Base-by-base conservation (phyloP, 2,329 filamentous ascomycete genomes). In the Coniochaeta ligniaria region DNA sequence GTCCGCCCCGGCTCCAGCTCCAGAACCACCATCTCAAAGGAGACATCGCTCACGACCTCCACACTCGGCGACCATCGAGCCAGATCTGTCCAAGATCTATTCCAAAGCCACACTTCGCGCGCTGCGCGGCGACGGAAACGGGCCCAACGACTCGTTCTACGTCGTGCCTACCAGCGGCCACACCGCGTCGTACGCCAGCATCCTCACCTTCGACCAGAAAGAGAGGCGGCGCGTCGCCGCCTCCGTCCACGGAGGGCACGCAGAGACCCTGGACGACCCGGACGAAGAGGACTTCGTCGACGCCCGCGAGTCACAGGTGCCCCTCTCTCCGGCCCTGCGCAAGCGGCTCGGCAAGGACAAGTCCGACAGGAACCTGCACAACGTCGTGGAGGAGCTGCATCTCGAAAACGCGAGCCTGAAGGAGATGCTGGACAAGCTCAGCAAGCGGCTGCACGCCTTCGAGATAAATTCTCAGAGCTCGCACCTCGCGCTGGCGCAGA, bases 111-210 rank as follows among this genome's bases (percentile, higher is more conserved):
- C 94, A 3, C 82, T 98, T 59, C 84, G 88, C 58, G 91, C 93
- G 0, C 82, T 96, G 47, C 82, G 86, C 22, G 87, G 90, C 60
- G 87, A 88, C 33, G 85, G 85, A 0, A 82, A 87, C 31, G 81
- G 82, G 17, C 78, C 83, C 17, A 84, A 81, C 61, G 90, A 90
- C 67, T 95, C 90, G 9, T 99, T 99, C 76, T 98, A 97, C 72
- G 90, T 98, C 1, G 95, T 99, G 1, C 95, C 94, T 4, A 90
- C 91, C 0, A 92, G 90, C 20, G 94, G 95, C 6, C 92, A 94
- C 64, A 97, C 92, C 2, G 89, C 93, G 62, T 95, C 92, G 0
- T 99, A 98, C 70, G 93, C 95, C 52, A 92, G 90, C 63, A 97
- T 99, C 59, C 78, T 96, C 22, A 88, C 80, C 47, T 87, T 85